Base-by-base conservation (phyloP, 495 filamentous ascomycete species). In the Penicillium silybi region DNA sequence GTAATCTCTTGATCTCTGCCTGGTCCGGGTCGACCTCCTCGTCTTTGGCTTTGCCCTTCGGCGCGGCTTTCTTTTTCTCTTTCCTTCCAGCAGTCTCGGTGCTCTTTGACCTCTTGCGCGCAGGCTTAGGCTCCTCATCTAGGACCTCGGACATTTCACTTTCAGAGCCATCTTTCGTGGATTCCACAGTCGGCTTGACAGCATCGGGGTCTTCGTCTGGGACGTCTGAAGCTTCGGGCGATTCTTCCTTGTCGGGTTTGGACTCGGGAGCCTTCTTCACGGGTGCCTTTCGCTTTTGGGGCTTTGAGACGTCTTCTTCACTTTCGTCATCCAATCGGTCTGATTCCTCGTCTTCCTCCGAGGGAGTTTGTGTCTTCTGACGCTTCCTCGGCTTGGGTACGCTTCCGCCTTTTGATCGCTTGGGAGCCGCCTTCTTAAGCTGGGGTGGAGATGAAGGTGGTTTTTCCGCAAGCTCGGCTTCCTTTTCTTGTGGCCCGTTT, bases 1-100 rank as follows among this genome's bases (percentile, higher is more conserved):
- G 93, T 15, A 98, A 78, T n/a, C 82, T 84, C 66, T 92, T 97
- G 67, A 97, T 89, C 68, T 93, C 87, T 8, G 79, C 82, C 37
- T 92, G 84, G 51, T 89, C 80, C 0, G 86, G 80, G 32, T 84
- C 79, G 6, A 75, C 58, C 9, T 86, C 82, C 47, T 79, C 61
- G 22, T 68, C 67, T 47, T 75, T 69, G 15, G 44, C 61, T 44
- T 73, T 70, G 5, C 63, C n/a, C 11, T 45, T 41, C 5, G 46
- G 32, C 3, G 52, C 39, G 8, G 56, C 52, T 43, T 69, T 68
- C 50, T 73, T 32, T 32, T 32, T 70, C 32, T 59, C 55, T 51
- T 70, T 73, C 29, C 69, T 69, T 10, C 66, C 27, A 25, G 61
- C 44, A 42, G 54, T 49, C 35, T 67, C 61, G 51, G 63, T 39